A percentile compares a stretch with the other conserved stretches of the same genome.
Conservation (phyloP, 176 grass and related monocot genomes). For the Avena atlantica region DNA sequence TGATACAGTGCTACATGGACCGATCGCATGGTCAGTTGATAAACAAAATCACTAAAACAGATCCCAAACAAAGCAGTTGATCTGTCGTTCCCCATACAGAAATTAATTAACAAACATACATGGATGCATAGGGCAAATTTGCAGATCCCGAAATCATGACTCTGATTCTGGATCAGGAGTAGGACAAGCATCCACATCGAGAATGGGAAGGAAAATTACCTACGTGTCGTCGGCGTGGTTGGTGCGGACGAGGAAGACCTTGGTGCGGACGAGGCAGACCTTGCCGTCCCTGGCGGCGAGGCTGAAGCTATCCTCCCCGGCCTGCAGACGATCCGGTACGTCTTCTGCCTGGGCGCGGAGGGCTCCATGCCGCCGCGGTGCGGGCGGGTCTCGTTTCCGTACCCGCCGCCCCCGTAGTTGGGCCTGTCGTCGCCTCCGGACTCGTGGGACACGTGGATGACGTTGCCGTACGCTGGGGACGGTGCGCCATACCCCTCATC, state of each 20-base stretch:
- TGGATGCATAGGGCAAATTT: no score
- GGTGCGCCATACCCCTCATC: no score
- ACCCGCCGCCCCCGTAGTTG: conserved; percentile 17
- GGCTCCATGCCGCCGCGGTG: conserved; percentile 28
- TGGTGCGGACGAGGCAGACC: conserved; percentile 27
- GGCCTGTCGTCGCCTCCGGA: not conserved
- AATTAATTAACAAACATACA: no score
- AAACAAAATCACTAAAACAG: no score
- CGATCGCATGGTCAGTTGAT: no score
- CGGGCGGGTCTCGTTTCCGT: conserved; percentile 22
- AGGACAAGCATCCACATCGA: no score
- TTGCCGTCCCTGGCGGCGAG: conserved; percentile 58
- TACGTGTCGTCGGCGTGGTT: conserved; percentile 57
- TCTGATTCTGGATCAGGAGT: no score
- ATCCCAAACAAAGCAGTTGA: no score
- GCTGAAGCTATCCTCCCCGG: conserved; percentile 56
- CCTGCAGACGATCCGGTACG: conserved; percentile 61
- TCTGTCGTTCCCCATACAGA: no score
- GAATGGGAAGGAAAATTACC: conserved; percentile 16
- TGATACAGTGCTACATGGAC: no score
- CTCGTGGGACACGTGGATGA: conserved; percentile 33
- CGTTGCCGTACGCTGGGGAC: not conserved
- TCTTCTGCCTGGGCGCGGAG: conserved; percentile 33
- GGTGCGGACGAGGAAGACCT: conserved; percentile 26
- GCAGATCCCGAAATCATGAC: no score